Evolutionary conservation across 2,329 filamentous ascomycete species (phyloP).

Genomic region (Aureobasidium sp.): DNA sequence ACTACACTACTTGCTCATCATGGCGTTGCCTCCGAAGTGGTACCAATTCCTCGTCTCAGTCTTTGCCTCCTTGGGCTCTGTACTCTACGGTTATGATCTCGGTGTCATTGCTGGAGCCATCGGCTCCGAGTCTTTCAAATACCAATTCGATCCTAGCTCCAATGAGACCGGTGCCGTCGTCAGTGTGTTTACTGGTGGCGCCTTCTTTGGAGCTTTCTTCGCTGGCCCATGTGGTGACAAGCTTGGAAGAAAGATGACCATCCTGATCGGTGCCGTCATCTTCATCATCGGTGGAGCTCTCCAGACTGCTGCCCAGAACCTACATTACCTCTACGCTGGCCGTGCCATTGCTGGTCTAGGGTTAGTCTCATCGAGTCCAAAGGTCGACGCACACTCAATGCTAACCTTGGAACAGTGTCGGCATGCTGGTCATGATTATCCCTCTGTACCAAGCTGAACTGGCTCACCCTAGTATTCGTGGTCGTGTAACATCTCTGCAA

Average conservation of each 20-base stretch:
- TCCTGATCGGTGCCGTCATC: constrained; percentile 59
- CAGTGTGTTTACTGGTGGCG: constrained; percentile 34
- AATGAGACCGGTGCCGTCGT: constrained; percentile 24
- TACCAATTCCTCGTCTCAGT: constrained; percentile 52
- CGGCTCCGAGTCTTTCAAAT: constrained; percentile 33
- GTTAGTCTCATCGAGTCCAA: constrained; percentile 31
- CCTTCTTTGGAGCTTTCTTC: constrained; percentile 58
- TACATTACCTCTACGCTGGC: constrained; percentile 59
- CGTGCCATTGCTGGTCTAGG: constrained; percentile 60
- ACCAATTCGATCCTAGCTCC: constrained; percentile 31
- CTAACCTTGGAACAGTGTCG: constrained; percentile 37
- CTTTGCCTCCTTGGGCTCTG: constrained; percentile 50
- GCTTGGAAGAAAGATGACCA: constrained; percentile 62
- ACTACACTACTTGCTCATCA: constrained; percentile 19
- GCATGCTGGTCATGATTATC: constrained; percentile 54
- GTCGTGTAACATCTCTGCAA: constrained; percentile 64
- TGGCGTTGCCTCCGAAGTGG: constrained; percentile 49
- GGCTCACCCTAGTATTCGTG: constrained; percentile 68
- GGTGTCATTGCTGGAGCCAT: constrained; percentile 53
- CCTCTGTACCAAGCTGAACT: constrained; percentile 73
- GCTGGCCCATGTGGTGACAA: constrained; percentile 56
- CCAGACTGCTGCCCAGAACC: constrained; percentile 56
- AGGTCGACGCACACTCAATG: too few species aligned
- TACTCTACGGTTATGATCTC: constrained; percentile 51
- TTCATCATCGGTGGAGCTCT: constrained; percentile 65